A percentile compares a stretch with the other conserved stretches of the same genome.
These are phyloP conservation scores for Alternaria hordeiaustralica DNA, from an alignment of 2,329 filamentous ascomycete species.

Conservation along the genomic window DNA sequence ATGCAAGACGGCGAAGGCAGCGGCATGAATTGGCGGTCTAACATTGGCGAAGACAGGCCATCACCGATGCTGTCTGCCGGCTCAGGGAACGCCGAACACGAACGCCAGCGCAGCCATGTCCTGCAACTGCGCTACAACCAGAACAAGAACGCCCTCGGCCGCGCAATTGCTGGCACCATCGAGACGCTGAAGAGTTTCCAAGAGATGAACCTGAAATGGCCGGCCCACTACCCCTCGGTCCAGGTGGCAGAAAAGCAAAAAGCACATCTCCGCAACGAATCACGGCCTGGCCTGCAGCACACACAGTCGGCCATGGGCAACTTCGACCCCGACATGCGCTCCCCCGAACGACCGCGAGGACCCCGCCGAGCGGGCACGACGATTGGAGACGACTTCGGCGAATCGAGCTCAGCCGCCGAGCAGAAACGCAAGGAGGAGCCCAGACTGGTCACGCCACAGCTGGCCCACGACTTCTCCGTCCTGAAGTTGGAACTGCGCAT, in stretches of 20 bases:
- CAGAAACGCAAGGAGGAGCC: conserved; percentile 71
- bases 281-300: conserved; percentile 68
- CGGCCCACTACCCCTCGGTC: conserved; percentile 90
- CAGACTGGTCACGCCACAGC: conserved; percentile 85
- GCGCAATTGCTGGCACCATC: conserved; percentile 85
- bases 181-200: conserved; percentile 84
- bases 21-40: conserved; percentile 61
- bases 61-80: conserved; percentile 60
- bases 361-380: conserved; percentile 77
- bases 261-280: conserved; percentile 53
- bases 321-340: conserved; percentile 46
- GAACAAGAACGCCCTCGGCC: conserved; percentile 84
- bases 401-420: conserved; percentile 77
- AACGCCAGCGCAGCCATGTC: conserved; percentile 76
- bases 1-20: conserved; percentile 67
- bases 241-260: conserved; percentile 57
- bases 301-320: conserved; percentile 67
- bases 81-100: conserved; percentile 62
- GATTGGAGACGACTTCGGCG: conserved; percentile 63
- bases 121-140: conserved; percentile 95
- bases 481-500: conserved; percentile 94
- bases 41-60: conserved; percentile 63
- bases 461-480: conserved; percentile 94
- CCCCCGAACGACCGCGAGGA: conserved; percentile 56
- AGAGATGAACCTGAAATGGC: conserved; percentile 89